phyloP scores from a whole-genome alignment of 2,329 filamentous ascomycete genomes.

The Trichoderma citrinoviride region DNA sequence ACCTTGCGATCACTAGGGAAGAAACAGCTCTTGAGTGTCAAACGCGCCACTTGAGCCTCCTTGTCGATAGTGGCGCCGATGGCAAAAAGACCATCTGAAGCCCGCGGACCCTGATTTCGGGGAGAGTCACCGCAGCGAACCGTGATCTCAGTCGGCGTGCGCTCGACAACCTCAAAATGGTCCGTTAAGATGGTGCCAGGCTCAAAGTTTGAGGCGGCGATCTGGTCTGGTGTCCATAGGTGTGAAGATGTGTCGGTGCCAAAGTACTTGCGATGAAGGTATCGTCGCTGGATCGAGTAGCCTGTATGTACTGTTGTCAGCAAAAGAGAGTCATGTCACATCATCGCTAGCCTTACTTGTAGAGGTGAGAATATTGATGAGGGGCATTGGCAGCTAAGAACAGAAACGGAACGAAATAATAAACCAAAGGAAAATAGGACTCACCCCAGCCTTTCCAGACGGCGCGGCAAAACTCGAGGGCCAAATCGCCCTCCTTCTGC shows the following conservation, averaged over 20 bases:
- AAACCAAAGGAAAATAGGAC: slow-evolving; percentile 27
- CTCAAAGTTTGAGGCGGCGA: slow-evolving; percentile 57
- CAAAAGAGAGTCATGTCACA: neutral
- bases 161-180: slow-evolving; percentile 69
- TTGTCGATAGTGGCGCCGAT: slow-evolving; percentile 61
- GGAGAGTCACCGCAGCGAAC: slow-evolving; percentile 67
- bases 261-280: slow-evolving; percentile 45
- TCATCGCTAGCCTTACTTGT: neutral
- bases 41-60: slow-evolving; percentile 58
- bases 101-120: slow-evolving; percentile 52
- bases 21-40: slow-evolving; percentile 63
- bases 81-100: slow-evolving; percentile 65
- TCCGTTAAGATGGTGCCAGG: slow-evolving; percentile 64
- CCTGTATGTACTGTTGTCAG: slow-evolving; percentile 40
- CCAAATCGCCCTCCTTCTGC: slow-evolving; percentile 55
- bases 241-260: slow-evolving; percentile 54
- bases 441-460: slow-evolving; percentile 65
- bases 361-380: neutral
- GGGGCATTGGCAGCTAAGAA: neutral
- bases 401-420: too few species aligned
- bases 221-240: slow-evolving; percentile 58
- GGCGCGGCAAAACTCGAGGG: slow-evolving; percentile 64
- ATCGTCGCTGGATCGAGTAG: slow-evolving; percentile 57
- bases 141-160: slow-evolving; percentile 57
- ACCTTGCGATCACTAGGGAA: slow-evolving; percentile 45